Conservation (phyloP, 352 stramenopile genomes). For the Globisporangium radiosum region DNA sequence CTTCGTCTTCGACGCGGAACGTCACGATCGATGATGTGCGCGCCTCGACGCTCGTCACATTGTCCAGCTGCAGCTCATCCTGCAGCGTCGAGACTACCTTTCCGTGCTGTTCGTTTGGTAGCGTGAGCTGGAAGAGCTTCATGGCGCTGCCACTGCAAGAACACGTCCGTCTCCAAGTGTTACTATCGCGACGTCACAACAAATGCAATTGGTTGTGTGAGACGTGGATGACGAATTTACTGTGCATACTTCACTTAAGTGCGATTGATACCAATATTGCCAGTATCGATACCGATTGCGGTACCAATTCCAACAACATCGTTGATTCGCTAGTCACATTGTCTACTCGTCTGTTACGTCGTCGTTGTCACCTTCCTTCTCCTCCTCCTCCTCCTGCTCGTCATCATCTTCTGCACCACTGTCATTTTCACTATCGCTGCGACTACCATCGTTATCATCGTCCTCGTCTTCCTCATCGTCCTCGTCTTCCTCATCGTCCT, state of each 20-base stretch:
- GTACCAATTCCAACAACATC: not conserved
- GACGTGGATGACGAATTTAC: not conserved
- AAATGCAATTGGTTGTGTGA: not conserved
- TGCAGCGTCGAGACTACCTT: slow-evolving; percentile 78
- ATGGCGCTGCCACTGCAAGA: slow-evolving; percentile 17
- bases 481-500: slow-evolving; percentile 12
- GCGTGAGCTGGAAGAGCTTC: slow-evolving; percentile 87
- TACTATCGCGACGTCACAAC: not conserved
- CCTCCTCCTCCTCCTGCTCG: too few relatives aligned
- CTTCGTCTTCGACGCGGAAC: slow-evolving; percentile 77
- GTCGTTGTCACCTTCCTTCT: too few relatives aligned
- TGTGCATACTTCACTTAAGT: not conserved
- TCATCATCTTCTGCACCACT: not conserved
- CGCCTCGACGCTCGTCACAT: slow-evolving; percentile 79
- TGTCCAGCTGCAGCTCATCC: slow-evolving; percentile 79
- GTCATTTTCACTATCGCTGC: slow-evolving; percentile 9
- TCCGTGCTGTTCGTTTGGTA: slow-evolving; percentile 77
- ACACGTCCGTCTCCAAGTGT: not conserved
- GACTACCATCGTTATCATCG: slow-evolving; percentile 11
- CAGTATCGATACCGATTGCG: too few relatives aligned
- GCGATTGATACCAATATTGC: too few relatives aligned
- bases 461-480: slow-evolving; percentile 7
- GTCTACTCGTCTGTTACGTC: too few relatives aligned
- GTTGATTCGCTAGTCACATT: not conserved
- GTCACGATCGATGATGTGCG: slow-evolving; percentile 84